Percentiles rank a stretch among this genome's conserved stretches.
Conservation (phyloP, 2,329 filamentous ascomycete species). For the Fusarium sp. region DNA sequence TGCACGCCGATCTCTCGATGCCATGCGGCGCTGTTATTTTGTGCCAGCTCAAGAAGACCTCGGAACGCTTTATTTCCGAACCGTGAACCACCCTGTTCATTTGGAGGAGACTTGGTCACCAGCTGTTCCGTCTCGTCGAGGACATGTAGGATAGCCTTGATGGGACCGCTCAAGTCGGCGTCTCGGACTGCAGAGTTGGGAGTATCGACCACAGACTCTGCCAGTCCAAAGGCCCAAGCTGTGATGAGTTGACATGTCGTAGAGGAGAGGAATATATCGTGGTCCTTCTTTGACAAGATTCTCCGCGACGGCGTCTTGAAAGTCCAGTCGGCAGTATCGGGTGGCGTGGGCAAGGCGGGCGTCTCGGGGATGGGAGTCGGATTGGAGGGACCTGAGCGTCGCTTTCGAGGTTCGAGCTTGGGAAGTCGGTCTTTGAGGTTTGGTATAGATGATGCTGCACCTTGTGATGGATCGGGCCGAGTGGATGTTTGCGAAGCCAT, state of each 20-base stretch:
- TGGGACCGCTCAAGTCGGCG: constrained; percentile 69
- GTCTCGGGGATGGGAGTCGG: constrained; percentile 78
- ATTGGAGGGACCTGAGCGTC: constrained; percentile 65
- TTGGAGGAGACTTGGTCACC: constrained; percentile 77
- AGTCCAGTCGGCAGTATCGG: constrained; percentile 68
- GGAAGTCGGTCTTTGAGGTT: constrained; percentile 69
- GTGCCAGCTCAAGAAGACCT: constrained; percentile 79
- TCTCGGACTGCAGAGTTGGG: constrained; percentile 72
- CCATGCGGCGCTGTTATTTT: constrained; percentile 70
- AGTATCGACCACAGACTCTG: constrained; percentile 81
- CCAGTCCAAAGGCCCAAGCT: constrained; percentile 87
- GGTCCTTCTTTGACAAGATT: constrained; percentile 85
- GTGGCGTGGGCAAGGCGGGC: constrained; percentile 77
- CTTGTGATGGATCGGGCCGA: constrained; percentile 24
- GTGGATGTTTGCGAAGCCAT: constrained; percentile 48
- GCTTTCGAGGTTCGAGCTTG: constrained; percentile 75
- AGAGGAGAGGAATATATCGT: constrained; percentile 83
- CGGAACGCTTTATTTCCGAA: constrained; percentile 97
- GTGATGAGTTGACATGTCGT: constrained; percentile 80
- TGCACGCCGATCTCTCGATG: constrained; percentile 71
- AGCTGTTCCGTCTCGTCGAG: constrained; percentile 77
- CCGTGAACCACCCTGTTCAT: constrained; percentile 87
- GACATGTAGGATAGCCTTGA: constrained; percentile 76
- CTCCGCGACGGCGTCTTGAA: constrained; percentile 79
- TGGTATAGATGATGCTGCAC: constrained; percentile 45